Evolutionary conservation across 345 rosid species (phyloP).

Genomic region (Populus davidiana): DNA sequence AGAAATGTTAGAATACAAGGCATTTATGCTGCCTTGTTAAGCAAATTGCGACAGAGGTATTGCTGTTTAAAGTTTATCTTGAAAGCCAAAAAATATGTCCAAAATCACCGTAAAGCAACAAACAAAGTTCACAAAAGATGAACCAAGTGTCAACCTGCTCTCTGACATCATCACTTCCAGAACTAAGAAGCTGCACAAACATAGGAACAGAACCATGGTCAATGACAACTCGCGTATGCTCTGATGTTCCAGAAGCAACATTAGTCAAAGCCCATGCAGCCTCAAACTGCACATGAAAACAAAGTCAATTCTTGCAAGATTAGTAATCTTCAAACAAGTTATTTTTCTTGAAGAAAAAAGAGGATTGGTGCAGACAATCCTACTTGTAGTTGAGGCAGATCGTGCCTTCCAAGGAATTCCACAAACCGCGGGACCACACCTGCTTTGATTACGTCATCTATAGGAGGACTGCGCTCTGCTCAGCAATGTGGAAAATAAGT

Average conservation of each 20-base stretch:
- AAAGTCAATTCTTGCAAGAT: conserved; percentile 7
- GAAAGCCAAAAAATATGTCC: background rate
- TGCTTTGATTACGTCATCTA: conserved; percentile 39
- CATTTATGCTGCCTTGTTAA: background rate
- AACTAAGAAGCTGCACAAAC: conserved; percentile 33
- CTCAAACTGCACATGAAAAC: conserved; percentile 26
- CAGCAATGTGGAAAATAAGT: background rate
- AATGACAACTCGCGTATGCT: conserved; percentile 33
- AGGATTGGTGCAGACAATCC: background rate
- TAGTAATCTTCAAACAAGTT: background rate
- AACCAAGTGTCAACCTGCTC: conserved; percentile 27
- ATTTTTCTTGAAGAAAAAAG: background rate
- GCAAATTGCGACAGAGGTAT: background rate
- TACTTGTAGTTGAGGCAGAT: conserved; percentile 36
- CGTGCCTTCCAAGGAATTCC: conserved; percentile 33
- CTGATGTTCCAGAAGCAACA: conserved; percentile 36
- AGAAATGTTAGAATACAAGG: background rate
- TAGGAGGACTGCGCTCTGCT: conserved; percentile 42
- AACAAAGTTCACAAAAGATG: background rate
- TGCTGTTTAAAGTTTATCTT: background rate
- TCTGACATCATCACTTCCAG: conserved; percentile 36
- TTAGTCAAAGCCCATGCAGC: conserved; percentile 40
- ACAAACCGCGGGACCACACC: conserved; percentile 44
- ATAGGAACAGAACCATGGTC: conserved; percentile 35
- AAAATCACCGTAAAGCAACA: background rate